Evolutionary conservation across 768 basidiomycete species (phyloP).

Genomic region (Asterophora lycoperdoides): DNA sequence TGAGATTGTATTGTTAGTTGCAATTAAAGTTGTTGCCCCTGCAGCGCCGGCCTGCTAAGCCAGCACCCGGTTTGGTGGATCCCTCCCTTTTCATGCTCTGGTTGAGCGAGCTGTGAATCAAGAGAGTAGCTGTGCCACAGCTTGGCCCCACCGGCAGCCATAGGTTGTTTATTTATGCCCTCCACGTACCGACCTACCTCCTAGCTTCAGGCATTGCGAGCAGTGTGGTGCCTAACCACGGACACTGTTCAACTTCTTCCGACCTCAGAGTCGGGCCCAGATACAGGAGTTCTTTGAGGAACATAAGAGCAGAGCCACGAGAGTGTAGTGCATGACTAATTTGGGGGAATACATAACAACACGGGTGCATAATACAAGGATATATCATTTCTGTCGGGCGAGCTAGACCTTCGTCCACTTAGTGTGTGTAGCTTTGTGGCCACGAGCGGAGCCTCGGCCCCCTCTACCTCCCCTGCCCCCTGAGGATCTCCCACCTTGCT

Average conservation of each 20-base stretch:
- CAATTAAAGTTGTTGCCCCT: neutral
- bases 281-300: no score
- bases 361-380: no score
- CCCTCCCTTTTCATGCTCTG: neutral
- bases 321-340: no score
- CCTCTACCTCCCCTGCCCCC: no score
- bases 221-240: neutral
- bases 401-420: no score
- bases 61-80: slow-evolving; percentile 1
- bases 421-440: no score
- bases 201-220: neutral
- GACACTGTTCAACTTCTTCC: slow-evolving; percentile 4
- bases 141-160: slow-evolving; percentile 1
- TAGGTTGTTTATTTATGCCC: slow-evolving; percentile 1
- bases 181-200: slow-evolving; percentile 3
- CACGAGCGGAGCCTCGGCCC: no score
- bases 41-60: slow-evolving; percentile 2
- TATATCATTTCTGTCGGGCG: no score
- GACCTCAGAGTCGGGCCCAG: neutral
- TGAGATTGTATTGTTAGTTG: slow-evolving; percentile 2
- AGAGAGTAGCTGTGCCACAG: neutral
- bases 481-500: no score
- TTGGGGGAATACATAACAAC: no score
- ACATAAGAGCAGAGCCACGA: no score
- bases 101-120: neutral